phyloP scores from a whole-genome alignment of 495 filamentous ascomycete genomes.

The Talaromyces trachyspermus region DNA sequence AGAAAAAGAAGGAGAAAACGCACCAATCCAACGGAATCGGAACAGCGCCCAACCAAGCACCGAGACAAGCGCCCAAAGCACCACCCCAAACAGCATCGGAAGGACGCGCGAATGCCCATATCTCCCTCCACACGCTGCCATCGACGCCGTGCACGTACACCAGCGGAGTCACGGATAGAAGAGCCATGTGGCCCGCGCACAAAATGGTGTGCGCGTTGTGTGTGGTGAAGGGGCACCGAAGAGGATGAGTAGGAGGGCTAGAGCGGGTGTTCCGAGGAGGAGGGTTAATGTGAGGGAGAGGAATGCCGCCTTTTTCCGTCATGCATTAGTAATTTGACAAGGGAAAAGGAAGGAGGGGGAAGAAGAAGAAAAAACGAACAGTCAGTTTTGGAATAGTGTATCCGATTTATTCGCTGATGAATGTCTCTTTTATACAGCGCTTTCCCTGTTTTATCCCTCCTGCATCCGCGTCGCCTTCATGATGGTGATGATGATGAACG shows the following conservation, averaged over 20 bases:
- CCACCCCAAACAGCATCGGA: conserved; percentile 34
- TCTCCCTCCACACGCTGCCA: conserved; percentile 60
- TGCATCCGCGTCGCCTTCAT: background rate
- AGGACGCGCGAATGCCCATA: conserved; percentile 44
- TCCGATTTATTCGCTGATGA: conserved; percentile 13
- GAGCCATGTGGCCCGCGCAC: conserved; percentile 69
- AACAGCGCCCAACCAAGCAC: conserved; percentile 61
- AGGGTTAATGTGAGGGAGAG: conserved; percentile 55
- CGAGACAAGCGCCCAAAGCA: conserved; percentile 42
- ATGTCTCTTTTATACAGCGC: conserved; percentile 12
- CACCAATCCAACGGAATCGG: conserved; percentile 95
- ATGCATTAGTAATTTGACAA: conserved; percentile 22
- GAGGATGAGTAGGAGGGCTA: conserved; percentile 63
- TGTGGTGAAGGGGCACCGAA: conserved; percentile 84
- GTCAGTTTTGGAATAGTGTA: conserved; percentile 25
- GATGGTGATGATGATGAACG: conserved; percentile 7
- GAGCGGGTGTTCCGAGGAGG: conserved; percentile 54
- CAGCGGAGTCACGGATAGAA: conserved; percentile 66
- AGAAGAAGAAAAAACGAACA: conserved; percentile 25
- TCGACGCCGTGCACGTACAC: conserved; percentile 84
- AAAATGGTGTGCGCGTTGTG: conserved; percentile 73
- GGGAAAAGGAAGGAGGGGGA: background rate
- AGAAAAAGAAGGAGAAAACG: conserved; percentile 19
- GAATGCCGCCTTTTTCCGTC: conserved; percentile 49
- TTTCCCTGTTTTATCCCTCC: conserved; percentile 13